phyloP scores from a whole-genome alignment of 441 rosid species.

The Cnidoscolus chayamansa region DNA sequence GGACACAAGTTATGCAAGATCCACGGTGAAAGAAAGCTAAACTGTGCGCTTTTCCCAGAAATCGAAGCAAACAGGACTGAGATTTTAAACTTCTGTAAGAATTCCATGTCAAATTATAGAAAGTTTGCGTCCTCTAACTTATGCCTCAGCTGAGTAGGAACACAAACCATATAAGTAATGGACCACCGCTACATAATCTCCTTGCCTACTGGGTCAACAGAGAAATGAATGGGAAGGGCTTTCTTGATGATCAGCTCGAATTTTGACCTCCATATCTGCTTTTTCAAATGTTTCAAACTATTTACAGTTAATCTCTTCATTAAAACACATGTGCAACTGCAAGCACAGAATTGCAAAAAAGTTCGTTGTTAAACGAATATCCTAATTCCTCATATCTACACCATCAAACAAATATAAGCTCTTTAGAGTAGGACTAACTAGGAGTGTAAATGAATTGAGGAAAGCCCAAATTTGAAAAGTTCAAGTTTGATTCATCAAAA shows the following conservation, averaged over 20 bases:
- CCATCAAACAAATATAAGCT: background rate
- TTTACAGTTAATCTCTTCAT: constrained; percentile 1
- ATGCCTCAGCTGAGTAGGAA: constrained; percentile 15
- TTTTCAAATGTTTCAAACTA: constrained; percentile 19
- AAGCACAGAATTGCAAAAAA: background rate
- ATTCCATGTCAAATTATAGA: background rate
- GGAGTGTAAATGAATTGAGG: no score
- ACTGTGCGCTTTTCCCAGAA: constrained; percentile 20
- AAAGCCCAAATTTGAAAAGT: no score
- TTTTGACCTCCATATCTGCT: constrained; percentile 70
- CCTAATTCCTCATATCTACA: background rate
- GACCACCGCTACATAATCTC: constrained; percentile 62
- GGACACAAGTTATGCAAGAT: background rate
- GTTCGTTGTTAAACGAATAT: no score
- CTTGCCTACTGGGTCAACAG: constrained; percentile 80
- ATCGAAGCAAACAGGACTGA: background rate
- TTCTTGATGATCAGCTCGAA: constrained; percentile 50
- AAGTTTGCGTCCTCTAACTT: background rate
- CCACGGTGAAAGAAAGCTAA: background rate
- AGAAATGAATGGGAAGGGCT: constrained; percentile 49
- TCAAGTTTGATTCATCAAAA: no score
- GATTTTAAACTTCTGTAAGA: constrained; percentile 3
- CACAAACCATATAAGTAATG: constrained; percentile 5
- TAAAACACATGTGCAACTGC: constrained; percentile 2
- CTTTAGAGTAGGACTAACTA: background rate